Base-by-base conservation (phyloP, 2,329 filamentous ascomycete genomes). In the Ceratocystis eucalypticola region DNA sequence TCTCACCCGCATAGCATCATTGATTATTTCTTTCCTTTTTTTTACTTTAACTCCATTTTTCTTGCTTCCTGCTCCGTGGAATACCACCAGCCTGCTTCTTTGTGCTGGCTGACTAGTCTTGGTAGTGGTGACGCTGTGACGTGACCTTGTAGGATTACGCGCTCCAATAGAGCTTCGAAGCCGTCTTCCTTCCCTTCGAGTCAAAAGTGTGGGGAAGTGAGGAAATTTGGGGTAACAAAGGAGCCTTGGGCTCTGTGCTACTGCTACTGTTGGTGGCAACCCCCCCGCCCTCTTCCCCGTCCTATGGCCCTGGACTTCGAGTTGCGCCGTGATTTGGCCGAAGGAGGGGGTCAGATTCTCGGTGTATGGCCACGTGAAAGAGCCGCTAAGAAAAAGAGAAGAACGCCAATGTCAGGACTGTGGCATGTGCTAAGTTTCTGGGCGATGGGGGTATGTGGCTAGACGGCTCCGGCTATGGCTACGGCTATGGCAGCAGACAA, bases 321-420 rank as follows among this genome's bases (percentile, higher is more conserved):
- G 28, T 59, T 59, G 25, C 55, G 55, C 55, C 55, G 55, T 59
- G 55, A 37, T 59, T 59, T 59, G 55, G 55, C 55, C 55, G 55
- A 59, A 59, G 55, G 55, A 59, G 55, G 55, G 53, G 55, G 55
- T 37, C 30, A 59, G 55, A 59, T 59, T 59, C 55, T 59, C 55
- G 55, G 55, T 59, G 55, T 59, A 33, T 15, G 33, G 10, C 48
- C 48, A 53, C 22, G 48, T 53, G 22, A 53, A 53, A 53, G 48
- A 53, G 48, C 48, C 48, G 22, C 48, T 53, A 53, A 53, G 48
- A 53, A 53, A 53, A 53, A 53, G 22, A 22, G n/a, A 10, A 53
- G n/a, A 12, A 22, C 1, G 48, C 10, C 2, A 28, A 25, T 22
- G 48, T 20, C 20, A 53, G 25, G 22, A 53, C 48, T 53, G 12